Evolutionary conservation across 495 filamentous ascomycete genomes (phyloP), one percentile per base, ranked within the genome.

Genomic region (Penicillium pancosmium): DNA sequence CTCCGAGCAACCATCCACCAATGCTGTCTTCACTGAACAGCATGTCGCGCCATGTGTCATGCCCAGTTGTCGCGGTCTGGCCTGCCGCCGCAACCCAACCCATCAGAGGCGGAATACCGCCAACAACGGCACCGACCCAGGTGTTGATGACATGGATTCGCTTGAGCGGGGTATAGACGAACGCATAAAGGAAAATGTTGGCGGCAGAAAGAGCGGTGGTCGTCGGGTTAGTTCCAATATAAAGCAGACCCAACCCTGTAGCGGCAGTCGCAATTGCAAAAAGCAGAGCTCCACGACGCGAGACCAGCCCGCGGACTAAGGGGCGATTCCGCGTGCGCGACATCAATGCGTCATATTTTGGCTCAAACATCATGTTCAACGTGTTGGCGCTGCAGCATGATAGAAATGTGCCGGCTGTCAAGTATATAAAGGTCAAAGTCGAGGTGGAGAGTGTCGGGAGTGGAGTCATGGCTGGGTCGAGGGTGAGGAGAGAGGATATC

Each of bases 361-460:
- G 93, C 74, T 98, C 94, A 66, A 96, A 87, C 62, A 95, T 86
- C 94, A 98, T 98, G 78, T 98, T 98, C 51, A 98, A 79, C 0
- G 94, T 88, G 65, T 98, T 98, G 47, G 94, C 94, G 61, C 88
- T 89, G 50, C 92, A 91, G 33, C 80, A 90, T 67, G 88, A 89
- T 8, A 98, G 83, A 15, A 93, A 84, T 1, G 94, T 98, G 49
- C 94, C 94, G 13, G 84, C 82, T 0, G 93, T 96, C 64, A 98
- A 85, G 82, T 95, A 97, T 57, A 93, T 78, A 16, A 98, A 87
- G 10, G 95, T 98, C 36, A 98, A 79, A 5, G 94, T 88, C 33
- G 88, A 92, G 6, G 94, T 87, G 13, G 88, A 92, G 48, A 98
- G 85, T 9, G 91, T 93, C 0, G 94, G 93, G 16, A 91, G 86